phyloP scores from a whole-genome alignment of 805 yeast genomes.

The Schwanniomyces pseudopolymorphus region DNA sequence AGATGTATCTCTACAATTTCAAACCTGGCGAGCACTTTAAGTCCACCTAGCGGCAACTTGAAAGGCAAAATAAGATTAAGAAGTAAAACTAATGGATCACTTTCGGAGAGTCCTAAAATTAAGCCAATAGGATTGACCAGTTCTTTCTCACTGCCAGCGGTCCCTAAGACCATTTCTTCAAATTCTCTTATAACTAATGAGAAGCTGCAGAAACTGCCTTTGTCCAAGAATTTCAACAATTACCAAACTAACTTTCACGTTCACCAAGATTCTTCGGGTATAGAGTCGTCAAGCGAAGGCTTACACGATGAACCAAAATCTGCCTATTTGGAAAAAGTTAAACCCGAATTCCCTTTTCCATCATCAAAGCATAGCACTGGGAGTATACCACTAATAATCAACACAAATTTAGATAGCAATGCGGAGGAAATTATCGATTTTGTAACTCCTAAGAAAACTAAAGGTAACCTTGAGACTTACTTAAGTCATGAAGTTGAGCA shows the following conservation, averaged over 20 bases:
- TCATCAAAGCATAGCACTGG: not conserved
- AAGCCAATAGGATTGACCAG: not conserved
- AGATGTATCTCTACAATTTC: not conserved
- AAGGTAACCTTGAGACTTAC: not conserved
- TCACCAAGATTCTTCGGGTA: not conserved
- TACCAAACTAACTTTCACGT: not conserved
- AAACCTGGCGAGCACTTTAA: not conserved
- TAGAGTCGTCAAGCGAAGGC: not conserved
- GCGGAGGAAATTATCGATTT: constrained; percentile 11
- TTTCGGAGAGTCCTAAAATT: not conserved
- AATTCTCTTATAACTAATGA: not conserved
- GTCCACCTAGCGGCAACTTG: not conserved
- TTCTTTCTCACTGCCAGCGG: not conserved
- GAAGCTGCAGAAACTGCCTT: not conserved
- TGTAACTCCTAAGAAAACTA: constrained; percentile 11
- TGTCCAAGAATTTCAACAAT: not conserved
- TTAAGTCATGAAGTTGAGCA: not conserved
- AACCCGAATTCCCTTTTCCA: not conserved
- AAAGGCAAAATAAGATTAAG: not conserved
- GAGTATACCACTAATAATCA: constrained; percentile 10
- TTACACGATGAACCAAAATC: not conserved
- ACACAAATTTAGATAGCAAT: constrained; percentile 8
- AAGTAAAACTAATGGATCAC: not conserved
- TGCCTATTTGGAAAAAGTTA: not conserved
- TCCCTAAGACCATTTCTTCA: not conserved